A percentile compares a stretch with the other conserved stretches of the same genome.
phyloP scores from a whole-genome alignment of 805 yeast species.

The Isabelozyma pseudorhagii region DNA sequence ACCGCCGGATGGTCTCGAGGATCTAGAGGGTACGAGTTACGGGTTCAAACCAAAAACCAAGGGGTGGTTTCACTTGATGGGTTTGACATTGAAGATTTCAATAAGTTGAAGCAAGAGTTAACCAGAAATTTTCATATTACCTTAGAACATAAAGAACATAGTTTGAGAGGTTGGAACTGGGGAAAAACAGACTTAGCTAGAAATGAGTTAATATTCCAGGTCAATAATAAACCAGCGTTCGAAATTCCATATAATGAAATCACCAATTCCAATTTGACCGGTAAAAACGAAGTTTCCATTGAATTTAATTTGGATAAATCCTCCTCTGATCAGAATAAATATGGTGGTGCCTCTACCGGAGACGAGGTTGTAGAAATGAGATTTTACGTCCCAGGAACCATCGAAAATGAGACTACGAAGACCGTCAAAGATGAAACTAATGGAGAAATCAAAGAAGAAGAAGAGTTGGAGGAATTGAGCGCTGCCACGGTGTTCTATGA shows the following conservation, averaged over 20 bases:
- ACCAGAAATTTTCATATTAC: slow-evolving; percentile 69
- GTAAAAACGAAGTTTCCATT: slow-evolving; percentile 89
- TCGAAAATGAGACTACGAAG: slow-evolving; percentile 43
- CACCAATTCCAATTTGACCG: slow-evolving; percentile 82
- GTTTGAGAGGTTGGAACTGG: slow-evolving; percentile 99
- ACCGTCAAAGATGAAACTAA: slow-evolving; percentile 22
- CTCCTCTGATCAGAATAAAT: slow-evolving; percentile 38
- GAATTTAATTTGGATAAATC: slow-evolving; percentile 68
- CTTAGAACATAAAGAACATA: slow-evolving; percentile 84
- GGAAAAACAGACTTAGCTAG: slow-evolving; percentile 91
- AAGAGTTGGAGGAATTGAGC: slow-evolving; percentile 47
- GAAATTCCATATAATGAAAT: slow-evolving; percentile 84
- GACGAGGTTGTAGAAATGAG: slow-evolving; percentile 96
- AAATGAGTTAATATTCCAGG: slow-evolving; percentile 81
- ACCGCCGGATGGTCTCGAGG: slow-evolving; percentile 91
- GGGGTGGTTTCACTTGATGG: slow-evolving; percentile 91
- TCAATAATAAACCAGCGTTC: slow-evolving; percentile 85
- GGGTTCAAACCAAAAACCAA: slow-evolving; percentile 83
- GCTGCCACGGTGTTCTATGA: slow-evolving; percentile 89
- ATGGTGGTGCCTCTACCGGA: slow-evolving; percentile 49
- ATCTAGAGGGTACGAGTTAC: slow-evolving; percentile 83
- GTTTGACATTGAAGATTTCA: slow-evolving; percentile 80
- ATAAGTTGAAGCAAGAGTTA: slow-evolving; percentile 76
- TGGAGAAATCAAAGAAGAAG: slow-evolving; percentile 30
- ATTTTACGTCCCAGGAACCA: slow-evolving; percentile 87